Conservation (phyloP, 2,329 filamentous ascomycete species). For the Ascochyta rabiei region DNA sequence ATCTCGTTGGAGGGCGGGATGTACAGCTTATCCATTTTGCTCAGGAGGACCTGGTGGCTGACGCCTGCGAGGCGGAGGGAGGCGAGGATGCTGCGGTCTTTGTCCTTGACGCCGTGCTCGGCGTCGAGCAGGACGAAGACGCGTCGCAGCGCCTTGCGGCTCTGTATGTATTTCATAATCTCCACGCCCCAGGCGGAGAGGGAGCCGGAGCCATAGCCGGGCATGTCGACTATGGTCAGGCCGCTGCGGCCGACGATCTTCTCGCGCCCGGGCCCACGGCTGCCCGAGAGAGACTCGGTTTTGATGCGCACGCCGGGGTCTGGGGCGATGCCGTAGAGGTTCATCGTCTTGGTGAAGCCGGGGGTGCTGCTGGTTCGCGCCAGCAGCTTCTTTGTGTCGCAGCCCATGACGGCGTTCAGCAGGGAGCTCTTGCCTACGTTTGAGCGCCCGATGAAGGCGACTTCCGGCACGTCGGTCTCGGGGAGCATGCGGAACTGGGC, state of each 20-base stretch:
- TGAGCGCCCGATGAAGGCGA: slow-evolving; percentile 70
- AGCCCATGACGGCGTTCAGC: slow-evolving; percentile 64
- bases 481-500: slow-evolving; percentile 66
- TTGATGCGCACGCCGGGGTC: slow-evolving; percentile 30
- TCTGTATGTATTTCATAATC: slow-evolving; percentile 70
- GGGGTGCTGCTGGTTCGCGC: slow-evolving; percentile 62
- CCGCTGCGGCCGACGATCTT: slow-evolving; percentile 48
- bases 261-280: slow-evolving; percentile 19
- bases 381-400: slow-evolving; percentile 51
- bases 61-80: slow-evolving; percentile 63
- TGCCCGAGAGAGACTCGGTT: slow-evolving; percentile 15
- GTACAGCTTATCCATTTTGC: slow-evolving; percentile 63
- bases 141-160: slow-evolving; percentile 65
- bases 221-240: slow-evolving; percentile 71
- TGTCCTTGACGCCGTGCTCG: slow-evolving; percentile 66
- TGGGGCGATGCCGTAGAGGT: slow-evolving; percentile 66
- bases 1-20: slow-evolving; percentile 30
- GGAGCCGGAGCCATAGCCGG: slow-evolving; percentile 71
- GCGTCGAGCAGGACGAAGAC: slow-evolving; percentile 70
- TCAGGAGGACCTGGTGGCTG: slow-evolving; percentile 69
- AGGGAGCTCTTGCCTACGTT: slow-evolving; percentile 74
- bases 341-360: slow-evolving; percentile 69
- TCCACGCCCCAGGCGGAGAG: slow-evolving; percentile 67
- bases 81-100: slow-evolving; percentile 63
- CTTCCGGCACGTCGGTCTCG: slow-evolving; percentile 61